These are phyloP conservation scores for Tardiomyces depauwii DNA, from an alignment of 1,139 yeast genomes.

Conservation along the genomic window DNA sequence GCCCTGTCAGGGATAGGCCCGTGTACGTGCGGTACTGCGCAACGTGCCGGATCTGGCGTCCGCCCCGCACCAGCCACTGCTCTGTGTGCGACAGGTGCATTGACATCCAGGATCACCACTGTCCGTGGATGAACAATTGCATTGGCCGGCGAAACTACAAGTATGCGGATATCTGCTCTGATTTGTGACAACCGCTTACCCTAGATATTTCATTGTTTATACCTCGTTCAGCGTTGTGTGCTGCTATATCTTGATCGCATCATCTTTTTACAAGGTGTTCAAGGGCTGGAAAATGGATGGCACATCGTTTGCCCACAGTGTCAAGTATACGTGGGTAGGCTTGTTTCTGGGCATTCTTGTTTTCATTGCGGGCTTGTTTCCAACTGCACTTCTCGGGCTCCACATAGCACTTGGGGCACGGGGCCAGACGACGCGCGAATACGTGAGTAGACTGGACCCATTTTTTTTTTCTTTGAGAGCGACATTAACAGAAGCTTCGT, in stretches of 20 bases:
- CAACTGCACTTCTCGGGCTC: slow-evolving; percentile 38
- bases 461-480: neutral
- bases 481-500: neutral
- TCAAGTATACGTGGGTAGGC: slow-evolving; percentile 30
- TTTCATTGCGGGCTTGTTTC: slow-evolving; percentile 38
- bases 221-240: neutral
- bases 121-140: slow-evolving; percentile 71
- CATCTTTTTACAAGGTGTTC: slow-evolving; percentile 5
- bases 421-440: slow-evolving; percentile 47
- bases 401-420: slow-evolving; percentile 45
- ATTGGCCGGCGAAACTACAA: slow-evolving; percentile 60
- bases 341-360: slow-evolving; percentile 40
- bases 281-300: slow-evolving; percentile 36
- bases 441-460: slow-evolving; percentile 10
- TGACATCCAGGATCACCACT: slow-evolving; percentile 58
- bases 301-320: slow-evolving; percentile 20
- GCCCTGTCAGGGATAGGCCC: slow-evolving; percentile 16
- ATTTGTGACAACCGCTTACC: slow-evolving; percentile 21
- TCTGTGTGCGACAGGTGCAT: slow-evolving; percentile 50
- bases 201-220: slow-evolving; percentile 15
- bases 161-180: slow-evolving; percentile 40
- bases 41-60: slow-evolving; percentile 58
- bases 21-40: slow-evolving; percentile 43
- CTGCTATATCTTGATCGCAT: neutral
- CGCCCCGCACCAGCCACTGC: slow-evolving; percentile 65